A percentile compares a stretch with the other conserved stretches of the same genome.
These are phyloP conservation scores for Crithidia sp. DNA, from an alignment of 208 protist species.

Conservation along the genomic window DNA sequence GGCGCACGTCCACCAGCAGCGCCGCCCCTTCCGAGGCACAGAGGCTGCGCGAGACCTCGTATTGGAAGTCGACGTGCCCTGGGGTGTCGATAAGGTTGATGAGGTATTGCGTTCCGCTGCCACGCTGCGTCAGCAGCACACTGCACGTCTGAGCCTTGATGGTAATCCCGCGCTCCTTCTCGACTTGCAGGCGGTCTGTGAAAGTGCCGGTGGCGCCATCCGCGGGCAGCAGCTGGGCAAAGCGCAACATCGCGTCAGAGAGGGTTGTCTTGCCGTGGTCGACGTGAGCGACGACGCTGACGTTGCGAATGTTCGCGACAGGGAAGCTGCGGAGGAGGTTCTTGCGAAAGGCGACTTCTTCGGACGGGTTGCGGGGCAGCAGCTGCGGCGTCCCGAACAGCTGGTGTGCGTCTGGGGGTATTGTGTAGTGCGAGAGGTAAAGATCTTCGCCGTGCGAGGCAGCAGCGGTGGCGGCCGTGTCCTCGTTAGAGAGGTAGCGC, in stretches of 20 bases:
- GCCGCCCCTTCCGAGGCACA: slow-evolving; percentile 90
- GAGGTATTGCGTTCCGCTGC: slow-evolving; percentile 62
- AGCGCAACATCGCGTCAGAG: slow-evolving; percentile 86
- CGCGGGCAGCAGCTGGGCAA: slow-evolving; percentile 71
- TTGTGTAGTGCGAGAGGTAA: slow-evolving; percentile 40
- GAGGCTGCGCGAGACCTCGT: slow-evolving; percentile 96
- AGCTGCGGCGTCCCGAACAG: slow-evolving; percentile 36
- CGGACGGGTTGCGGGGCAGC: slow-evolving; percentile 34
- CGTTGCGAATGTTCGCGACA: slow-evolving; percentile 81
- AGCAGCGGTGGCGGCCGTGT: background rate
- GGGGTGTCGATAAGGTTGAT: slow-evolving; percentile 98
- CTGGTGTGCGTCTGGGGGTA: slow-evolving; percentile 36
- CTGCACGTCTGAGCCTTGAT: slow-evolving; percentile 96
- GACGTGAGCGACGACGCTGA: slow-evolving; percentile 92
- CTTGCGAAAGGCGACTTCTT: slow-evolving; percentile 49
- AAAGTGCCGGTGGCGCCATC: slow-evolving; percentile 80
- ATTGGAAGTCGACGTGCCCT: slow-evolving; percentile 99
- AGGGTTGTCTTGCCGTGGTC: slow-evolving; percentile 95
- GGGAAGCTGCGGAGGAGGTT: slow-evolving; percentile 59
- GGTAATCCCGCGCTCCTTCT: slow-evolving; percentile 96
- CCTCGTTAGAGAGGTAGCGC: background rate
- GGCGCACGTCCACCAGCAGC: slow-evolving; percentile 93
- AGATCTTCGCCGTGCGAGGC: slow-evolving; percentile 23
- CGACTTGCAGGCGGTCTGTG: slow-evolving; percentile 94
- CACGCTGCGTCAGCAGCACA: slow-evolving; percentile 59